phyloP scores from a whole-genome alignment of 192 early-diverging fungal species.

The Umbelopsis ramanniana region DNA sequence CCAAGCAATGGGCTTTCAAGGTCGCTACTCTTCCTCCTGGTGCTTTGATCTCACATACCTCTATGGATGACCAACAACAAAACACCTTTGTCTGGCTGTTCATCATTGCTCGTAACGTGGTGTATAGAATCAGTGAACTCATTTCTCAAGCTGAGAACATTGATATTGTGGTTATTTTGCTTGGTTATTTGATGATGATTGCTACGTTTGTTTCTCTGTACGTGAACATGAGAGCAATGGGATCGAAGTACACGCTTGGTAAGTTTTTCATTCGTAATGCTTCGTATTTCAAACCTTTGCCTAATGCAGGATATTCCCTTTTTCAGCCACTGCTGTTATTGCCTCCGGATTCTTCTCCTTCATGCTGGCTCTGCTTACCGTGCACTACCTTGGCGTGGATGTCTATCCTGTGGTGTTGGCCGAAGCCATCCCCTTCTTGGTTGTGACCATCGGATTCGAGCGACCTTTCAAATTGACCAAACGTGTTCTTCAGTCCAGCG shows the following conservation, averaged over 20 bases:
- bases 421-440: conserved; percentile 91
- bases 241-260: conserved; percentile 78
- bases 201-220: conserved; percentile 81
- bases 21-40: conserved; percentile 48
- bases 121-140: conserved; percentile 64
- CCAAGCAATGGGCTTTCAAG: conserved; percentile 57
- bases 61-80: conserved; percentile 44
- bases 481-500: conserved; percentile 67
- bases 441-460: conserved; percentile 91
- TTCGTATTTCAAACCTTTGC: conserved; percentile 5
- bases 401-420: conserved; percentile 73
- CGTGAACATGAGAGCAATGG: conserved; percentile 82
- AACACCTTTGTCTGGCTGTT: conserved; percentile 58
- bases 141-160: conserved; percentile 72
- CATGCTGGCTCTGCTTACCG: conserved; percentile 70
- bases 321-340: conserved; percentile 65
- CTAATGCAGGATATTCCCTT: conserved; percentile 25
- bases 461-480: conserved; percentile 83
- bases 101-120: conserved; percentile 56
- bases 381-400: conserved; percentile 68
- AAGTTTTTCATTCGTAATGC: background rate
- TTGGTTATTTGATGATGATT: conserved; percentile 82
- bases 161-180: conserved; percentile 79
- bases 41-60: conserved; percentile 46
- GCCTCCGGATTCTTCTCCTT: conserved; percentile 78